Evolutionary conservation across 352 stramenopile genomes (phyloP).

Genomic region (Aphanomyces cochlioides): DNA sequence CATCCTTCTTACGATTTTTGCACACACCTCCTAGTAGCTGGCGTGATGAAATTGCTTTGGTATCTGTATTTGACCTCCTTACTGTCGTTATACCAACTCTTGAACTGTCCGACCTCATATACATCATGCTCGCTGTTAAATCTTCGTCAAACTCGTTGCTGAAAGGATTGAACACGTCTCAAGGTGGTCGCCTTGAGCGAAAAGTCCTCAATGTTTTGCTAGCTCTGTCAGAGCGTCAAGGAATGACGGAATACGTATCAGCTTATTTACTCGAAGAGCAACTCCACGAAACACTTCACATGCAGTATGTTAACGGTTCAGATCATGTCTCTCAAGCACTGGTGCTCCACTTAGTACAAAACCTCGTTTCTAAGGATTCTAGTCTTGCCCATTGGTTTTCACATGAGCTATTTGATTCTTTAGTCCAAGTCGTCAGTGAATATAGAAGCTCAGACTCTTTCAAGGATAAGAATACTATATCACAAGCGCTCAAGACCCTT

Average conservation of each 20-base stretch:
- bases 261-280: not conserved
- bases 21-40: not conserved
- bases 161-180: not conserved
- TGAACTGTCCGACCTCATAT: slow-evolving; percentile 2
- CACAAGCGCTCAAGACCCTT: not conserved
- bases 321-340: not conserved
- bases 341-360: not conserved
- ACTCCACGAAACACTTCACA: not conserved
- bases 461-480: not conserved
- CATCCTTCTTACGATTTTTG: slow-evolving; percentile 1
- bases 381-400: not conserved
- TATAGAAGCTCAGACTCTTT: not conserved
- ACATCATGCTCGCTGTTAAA: slow-evolving; percentile 1
- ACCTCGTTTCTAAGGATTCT: not conserved
- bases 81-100: not conserved
- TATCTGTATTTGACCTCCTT: not conserved
- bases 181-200: not conserved
- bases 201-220: not conserved
- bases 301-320: not conserved
- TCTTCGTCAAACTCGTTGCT: not conserved
- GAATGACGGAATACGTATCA: not conserved
- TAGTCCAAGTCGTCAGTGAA: not conserved
- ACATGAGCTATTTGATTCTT: not conserved
- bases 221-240: not conserved
- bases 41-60: slow-evolving; percentile 1